Evolutionary conservation across 2,329 filamentous ascomycete species (phyloP), one percentile per base, ranked within the genome.

Genomic region (Aspergillus neotritici): DNA sequence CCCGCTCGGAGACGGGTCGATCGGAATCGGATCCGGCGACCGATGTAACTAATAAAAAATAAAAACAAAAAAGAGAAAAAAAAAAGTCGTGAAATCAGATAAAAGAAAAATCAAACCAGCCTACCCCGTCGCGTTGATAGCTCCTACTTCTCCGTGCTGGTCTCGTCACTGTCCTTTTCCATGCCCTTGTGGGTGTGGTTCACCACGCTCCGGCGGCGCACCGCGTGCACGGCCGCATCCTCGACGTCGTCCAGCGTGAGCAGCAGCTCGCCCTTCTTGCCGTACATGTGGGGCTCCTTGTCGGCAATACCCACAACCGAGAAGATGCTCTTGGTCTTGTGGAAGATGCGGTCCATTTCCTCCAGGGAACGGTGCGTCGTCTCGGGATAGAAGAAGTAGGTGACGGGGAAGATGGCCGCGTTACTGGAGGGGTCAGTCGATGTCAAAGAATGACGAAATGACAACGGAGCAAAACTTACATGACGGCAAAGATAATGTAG

Each of bases 281-380:
- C 78, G 57, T 78, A 81, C 44, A 78, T 71, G 50, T 74, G 70
- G 8, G 78, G 77, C 53, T 75, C 66, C 1, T 75, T 61, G 7
- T 66, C 58, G 3, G 78, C 77, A 21, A 76, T 64, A 40, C 66
- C 62, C 16, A 78, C 73, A 3, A 76, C 68, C 13, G 69, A 58
- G 49, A 78, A 75, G 39, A 73, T 59, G 15, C 65, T 73, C 17
- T 60, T 65, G 2, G 73, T 74, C 48, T 78, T 77, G 58, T 71
- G 71, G 69, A 84, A 83, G 51, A 86, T 81, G 44, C 78, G 72
- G 55, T 87, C 83, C 64, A 87, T 80, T 60, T 86, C 83, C 62
- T 86, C 83, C 28, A 86, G 70, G 11, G 72, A 78, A 6, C 77
- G 74, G 50, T 72, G 74, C 8, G 76, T 77, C 3, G 78, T 81